Base-by-base conservation (phyloP, 1,284 basidiomycete genomes). In the Leccinum subrobustum region DNA sequence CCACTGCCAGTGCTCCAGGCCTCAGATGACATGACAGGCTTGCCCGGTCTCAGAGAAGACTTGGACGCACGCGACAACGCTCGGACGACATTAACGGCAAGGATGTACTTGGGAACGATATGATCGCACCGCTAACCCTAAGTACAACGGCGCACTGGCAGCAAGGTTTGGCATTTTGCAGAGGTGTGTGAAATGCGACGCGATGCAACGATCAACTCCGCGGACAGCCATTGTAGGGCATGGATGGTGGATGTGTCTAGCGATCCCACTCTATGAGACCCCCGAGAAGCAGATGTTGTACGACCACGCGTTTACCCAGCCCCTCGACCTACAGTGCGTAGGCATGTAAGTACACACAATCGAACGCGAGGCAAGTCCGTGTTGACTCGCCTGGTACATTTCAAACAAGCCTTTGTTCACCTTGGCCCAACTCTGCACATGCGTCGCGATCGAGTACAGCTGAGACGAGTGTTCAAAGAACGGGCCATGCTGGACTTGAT, bases 381-480 rank as follows among this genome's bases (percentile, higher is more conserved):
- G 14, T 44, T 8, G 23, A 66, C 70, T 67, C 70, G 86, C 89
- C 78, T 92, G 85, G 75, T 96, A 99, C 96, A 99, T 98, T 79
- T 97, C 98, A 69, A 94, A 83, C 65, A 98, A 75, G 2, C 97
- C 97, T 5, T 81, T 83, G 71, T 96, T 91, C 18, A 96, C 92
- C 74, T 98, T 98, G 37, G 79, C 76, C 93, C 95, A 99, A 62
- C 84, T 87, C 8, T 89, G 87, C 16, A 98, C 95, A 8, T 89
- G 89, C 1, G 84, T 82, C 1, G 94, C 90, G 57, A 99, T 93
- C 57, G 91, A 88, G 74, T 95, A 81, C 18, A 99, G 79, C 65
- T 98, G 88, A 0, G 96, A 95, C 1, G 93, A 96, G 73, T 97
- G 95, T 70, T 96, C 94, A 66, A 91, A 85, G 77, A 96, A 96